phyloP scores from a whole-genome alignment of 495 filamentous ascomycete species.

The Apiosordaria backusii region DNA sequence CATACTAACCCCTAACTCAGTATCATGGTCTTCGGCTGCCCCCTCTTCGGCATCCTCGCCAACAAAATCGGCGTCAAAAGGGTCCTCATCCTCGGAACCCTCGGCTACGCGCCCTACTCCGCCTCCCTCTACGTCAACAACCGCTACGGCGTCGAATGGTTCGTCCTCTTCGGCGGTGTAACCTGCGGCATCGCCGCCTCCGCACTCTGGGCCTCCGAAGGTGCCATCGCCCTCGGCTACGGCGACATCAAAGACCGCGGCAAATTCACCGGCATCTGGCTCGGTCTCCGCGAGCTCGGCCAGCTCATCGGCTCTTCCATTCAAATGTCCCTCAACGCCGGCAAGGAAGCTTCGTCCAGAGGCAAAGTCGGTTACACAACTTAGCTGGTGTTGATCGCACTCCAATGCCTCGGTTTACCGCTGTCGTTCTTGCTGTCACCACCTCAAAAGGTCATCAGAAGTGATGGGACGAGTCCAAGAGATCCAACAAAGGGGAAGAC shows the following conservation, averaged over 20 bases:
- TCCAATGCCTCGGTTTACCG: constrained; percentile 52
- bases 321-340: constrained; percentile 51
- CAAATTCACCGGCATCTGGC: constrained; percentile 57
- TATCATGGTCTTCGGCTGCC: constrained; percentile 55
- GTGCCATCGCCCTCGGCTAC: constrained; percentile 56
- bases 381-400: constrained; percentile 52
- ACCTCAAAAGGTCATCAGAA: constrained; percentile 52
- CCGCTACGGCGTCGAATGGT: constrained; percentile 55
- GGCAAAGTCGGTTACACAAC: constrained; percentile 55
- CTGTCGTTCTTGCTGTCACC: constrained; percentile 50
- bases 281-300: constrained; percentile 54
- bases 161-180: constrained; percentile 53
- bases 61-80: constrained; percentile 54
- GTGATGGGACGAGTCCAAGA: constrained; percentile 43
- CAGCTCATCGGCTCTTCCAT: constrained; percentile 56
- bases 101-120: constrained; percentile 55
- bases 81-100: constrained; percentile 52
- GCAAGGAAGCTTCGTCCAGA: constrained; percentile 31
- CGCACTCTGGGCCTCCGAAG: constrained; percentile 56
- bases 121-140: constrained; percentile 58
- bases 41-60: constrained; percentile 48
- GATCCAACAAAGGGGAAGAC: constrained; percentile 43
- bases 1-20: constrained; percentile 18
- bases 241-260: constrained; percentile 52
- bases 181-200: constrained; percentile 55